Evolutionary conservation across 2,329 filamentous ascomycete species (phyloP).

Genomic region (Talaromyces verruculosus): DNA sequence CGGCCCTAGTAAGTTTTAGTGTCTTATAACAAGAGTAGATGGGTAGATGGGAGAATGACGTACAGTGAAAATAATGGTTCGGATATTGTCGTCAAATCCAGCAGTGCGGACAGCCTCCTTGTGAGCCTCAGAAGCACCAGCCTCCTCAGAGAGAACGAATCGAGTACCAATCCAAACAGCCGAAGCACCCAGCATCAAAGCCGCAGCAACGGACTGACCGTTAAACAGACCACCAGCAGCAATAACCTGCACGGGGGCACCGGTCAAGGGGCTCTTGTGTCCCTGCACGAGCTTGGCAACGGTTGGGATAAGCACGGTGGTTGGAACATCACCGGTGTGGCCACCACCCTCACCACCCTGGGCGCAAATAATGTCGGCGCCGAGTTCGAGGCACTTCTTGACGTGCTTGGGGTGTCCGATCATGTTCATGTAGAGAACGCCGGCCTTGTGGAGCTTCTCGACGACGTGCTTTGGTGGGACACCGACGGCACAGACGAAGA

Average conservation of each 20-base stretch:
- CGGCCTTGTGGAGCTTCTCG: slow-evolving; percentile 81
- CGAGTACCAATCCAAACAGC: slow-evolving; percentile 97
- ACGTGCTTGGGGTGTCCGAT: slow-evolving; percentile 99
- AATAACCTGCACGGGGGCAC: slow-evolving; percentile 83
- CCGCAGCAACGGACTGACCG: slow-evolving; percentile 82
- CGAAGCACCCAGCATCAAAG: slow-evolving; percentile 86
- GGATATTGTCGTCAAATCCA: slow-evolving; percentile 91
- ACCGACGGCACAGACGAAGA: slow-evolving; percentile 96
- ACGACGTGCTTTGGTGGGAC: slow-evolving; percentile 87
- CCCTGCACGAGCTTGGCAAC: slow-evolving; percentile 79
- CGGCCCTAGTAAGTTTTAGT: slow-evolving; percentile 57
- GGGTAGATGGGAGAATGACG: not conserved
- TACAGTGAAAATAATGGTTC: slow-evolving; percentile 94
- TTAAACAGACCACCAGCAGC: slow-evolving; percentile 94
- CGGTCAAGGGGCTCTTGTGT: slow-evolving; percentile 82
- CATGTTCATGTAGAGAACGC: slow-evolving; percentile 99
- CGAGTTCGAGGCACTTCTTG: slow-evolving; percentile 87
- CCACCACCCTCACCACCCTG: slow-evolving; percentile 97
- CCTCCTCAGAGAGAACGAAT: slow-evolving; percentile 92
- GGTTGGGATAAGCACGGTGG: slow-evolving; percentile 85
- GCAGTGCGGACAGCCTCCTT: slow-evolving; percentile 93
- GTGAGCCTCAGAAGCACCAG: slow-evolving; percentile 87
- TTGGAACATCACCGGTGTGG: slow-evolving; percentile 92
- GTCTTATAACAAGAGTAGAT: not conserved
- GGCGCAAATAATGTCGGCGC: slow-evolving; percentile 94